phyloP scores from a whole-genome alignment of 2,329 filamentous ascomycete species.

The Purpureocillium lavendulum region DNA sequence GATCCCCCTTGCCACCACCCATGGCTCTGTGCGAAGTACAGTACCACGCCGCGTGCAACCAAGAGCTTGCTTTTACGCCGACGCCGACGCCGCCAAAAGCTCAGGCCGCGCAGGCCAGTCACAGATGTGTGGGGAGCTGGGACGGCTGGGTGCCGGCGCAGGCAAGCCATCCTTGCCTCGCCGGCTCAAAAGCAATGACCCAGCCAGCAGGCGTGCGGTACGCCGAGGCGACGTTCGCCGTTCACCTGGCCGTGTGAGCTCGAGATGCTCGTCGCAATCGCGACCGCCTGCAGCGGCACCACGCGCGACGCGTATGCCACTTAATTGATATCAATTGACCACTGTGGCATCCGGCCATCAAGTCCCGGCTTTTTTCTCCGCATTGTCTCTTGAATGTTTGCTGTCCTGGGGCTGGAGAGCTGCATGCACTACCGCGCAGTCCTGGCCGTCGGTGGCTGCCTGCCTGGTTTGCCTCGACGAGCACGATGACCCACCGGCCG shows the following conservation, averaged over 20 bases:
- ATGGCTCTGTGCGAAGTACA: too few relatives aligned
- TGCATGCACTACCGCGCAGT: constrained; percentile 9
- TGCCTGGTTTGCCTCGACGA: constrained; percentile 4
- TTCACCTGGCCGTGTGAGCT: constrained; percentile 5
- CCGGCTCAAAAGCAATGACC: constrained; percentile 5
- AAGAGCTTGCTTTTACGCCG: neutral
- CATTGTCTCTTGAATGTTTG: neutral
- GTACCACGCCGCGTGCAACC: too few relatives aligned
- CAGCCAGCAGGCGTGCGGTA: constrained; percentile 5
- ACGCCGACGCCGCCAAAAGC: neutral
- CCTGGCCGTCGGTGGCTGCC: constrained; percentile 6
- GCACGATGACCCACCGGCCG: neutral
- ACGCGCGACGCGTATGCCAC: neutral
- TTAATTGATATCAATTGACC: constrained; percentile 3
- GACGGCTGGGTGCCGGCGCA: neutral
- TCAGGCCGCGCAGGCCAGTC: neutral
- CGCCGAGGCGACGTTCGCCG: constrained; percentile 1
- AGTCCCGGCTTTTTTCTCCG: neutral
- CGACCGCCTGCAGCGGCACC: neutral
- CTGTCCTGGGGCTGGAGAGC: neutral
- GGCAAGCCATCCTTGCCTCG: too few relatives aligned
- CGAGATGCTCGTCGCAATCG: constrained; percentile 3
- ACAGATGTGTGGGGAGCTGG: constrained; percentile 3
- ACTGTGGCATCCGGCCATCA: neutral
- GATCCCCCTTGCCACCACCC: too few relatives aligned